Conservation (phyloP, 2,329 filamentous ascomycete genomes). For the Neofusicoccum parvum region DNA sequence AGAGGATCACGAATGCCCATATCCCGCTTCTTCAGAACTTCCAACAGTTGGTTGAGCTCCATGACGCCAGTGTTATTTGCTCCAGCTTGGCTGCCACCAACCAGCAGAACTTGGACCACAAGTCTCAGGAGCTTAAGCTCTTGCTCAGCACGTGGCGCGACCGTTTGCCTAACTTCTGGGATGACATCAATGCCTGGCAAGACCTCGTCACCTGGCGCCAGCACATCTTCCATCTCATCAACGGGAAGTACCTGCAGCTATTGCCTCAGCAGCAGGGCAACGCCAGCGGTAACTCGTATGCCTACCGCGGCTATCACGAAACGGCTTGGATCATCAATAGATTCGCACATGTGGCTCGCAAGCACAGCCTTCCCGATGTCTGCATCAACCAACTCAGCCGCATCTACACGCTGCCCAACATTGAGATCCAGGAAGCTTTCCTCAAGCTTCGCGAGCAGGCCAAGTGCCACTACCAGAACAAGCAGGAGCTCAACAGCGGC, state of each 20-base stretch:
- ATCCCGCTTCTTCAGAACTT: slow-evolving; percentile 96
- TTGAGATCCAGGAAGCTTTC: slow-evolving; percentile 99
- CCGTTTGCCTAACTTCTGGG: slow-evolving; percentile 94
- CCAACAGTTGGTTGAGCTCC: slow-evolving; percentile 94
- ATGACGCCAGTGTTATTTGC: slow-evolving; percentile 96
- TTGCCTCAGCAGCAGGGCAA: slow-evolving; percentile 79
- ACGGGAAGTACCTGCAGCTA: slow-evolving; percentile 85
- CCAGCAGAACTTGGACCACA: slow-evolving; percentile 81
- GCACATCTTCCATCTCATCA: slow-evolving; percentile 97
- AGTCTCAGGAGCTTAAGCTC: slow-evolving; percentile 93
- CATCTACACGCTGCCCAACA: slow-evolving; percentile 98
- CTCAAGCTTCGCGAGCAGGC: slow-evolving; percentile 97
- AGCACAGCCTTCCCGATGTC: slow-evolving; percentile 94
- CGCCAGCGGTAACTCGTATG: slow-evolving; percentile 87
- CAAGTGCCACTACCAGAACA: slow-evolving; percentile 97
- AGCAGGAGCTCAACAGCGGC: slow-evolving; percentile 85
- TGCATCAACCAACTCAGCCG: slow-evolving; percentile 96
- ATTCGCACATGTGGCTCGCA: slow-evolving; percentile 95
- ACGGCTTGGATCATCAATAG: slow-evolving; percentile 99
- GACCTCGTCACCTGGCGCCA: slow-evolving; percentile 99
- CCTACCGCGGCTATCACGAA: slow-evolving; percentile 96
- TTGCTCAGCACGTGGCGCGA: slow-evolving; percentile 95
- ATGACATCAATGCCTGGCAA: slow-evolving; percentile 99
- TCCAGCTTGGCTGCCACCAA: slow-evolving; percentile 85
- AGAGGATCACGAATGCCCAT: slow-evolving; percentile 89